Percentiles rank a stretch among this genome's conserved stretches.
Conservation (phyloP, 306 rosid genomes). For the Hippophae tibetana region DNA sequence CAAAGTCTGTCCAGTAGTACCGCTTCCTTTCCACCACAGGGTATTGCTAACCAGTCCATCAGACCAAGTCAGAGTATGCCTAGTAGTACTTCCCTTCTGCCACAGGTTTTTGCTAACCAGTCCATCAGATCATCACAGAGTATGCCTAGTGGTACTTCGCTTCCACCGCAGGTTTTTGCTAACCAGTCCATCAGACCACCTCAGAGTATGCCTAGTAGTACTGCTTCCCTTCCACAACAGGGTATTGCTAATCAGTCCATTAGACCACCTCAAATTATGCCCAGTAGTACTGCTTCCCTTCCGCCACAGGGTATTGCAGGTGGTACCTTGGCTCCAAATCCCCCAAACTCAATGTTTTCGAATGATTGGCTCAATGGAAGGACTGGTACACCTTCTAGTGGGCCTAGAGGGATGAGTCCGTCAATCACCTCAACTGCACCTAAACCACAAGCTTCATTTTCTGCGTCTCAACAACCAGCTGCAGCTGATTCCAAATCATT, state of each 20-base stretch:
- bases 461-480: conserved; percentile 43
- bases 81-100: not conserved
- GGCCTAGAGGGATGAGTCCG: conserved; percentile 52
- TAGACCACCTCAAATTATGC: conserved; percentile 14
- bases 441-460: conserved; percentile 30
- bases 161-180: not conserved
- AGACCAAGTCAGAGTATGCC: no score
- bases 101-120: no score
- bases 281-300: conserved; percentile 29
- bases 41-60: not conserved
- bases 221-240: not conserved
- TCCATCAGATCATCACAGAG: not conserved
- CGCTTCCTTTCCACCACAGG: not conserved
- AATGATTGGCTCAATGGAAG: conserved; percentile 62
- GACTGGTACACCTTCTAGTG: conserved; percentile 36
- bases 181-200: no score
- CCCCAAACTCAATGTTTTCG: conserved; percentile 38
- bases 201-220: no score
- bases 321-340: conserved; percentile 30
- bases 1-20: conserved; percentile 25
- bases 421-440: conserved; percentile 32
- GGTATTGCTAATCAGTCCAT: not conserved
- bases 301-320: conserved; percentile 46
- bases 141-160: not conserved
- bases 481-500: conserved; percentile 33